These are phyloP conservation scores for Albifimbria verrucaria DNA, from an alignment of 2,329 filamentous ascomycete genomes.

Conservation along the genomic window DNA sequence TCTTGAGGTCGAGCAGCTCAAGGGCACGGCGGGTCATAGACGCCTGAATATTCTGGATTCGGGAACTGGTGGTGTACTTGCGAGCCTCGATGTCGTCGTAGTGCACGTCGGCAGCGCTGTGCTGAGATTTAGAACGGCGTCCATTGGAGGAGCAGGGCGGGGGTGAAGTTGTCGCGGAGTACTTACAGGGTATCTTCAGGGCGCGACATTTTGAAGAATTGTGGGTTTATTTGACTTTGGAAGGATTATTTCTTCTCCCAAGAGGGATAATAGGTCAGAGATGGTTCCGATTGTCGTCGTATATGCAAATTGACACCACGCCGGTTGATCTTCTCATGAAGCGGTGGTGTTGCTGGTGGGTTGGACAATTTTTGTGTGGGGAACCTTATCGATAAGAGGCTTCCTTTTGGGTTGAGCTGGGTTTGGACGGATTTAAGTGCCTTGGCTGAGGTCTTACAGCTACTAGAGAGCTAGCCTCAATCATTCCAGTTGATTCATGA, in stretches of 20 bases:
- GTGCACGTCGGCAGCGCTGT: constrained; percentile 89
- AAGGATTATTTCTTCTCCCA: not conserved
- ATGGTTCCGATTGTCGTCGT: no score
- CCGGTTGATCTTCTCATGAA: not conserved
- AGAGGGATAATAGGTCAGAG: no score
- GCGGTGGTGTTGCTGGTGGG: not conserved
- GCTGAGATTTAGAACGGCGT: constrained; percentile 20
- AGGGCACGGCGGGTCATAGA: constrained; percentile 93
- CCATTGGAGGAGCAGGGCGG: constrained; percentile 11
- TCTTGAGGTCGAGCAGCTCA: constrained; percentile 77
- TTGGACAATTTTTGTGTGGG: not conserved
- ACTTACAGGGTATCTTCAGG: constrained; percentile 89
- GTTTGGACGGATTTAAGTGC: no score
- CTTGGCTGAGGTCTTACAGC: no score
- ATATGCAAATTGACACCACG: no score
- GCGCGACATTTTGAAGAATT: constrained; percentile 74
- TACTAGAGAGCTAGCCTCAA: no score
- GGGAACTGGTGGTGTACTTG: constrained; percentile 95
- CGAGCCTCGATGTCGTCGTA: constrained; percentile 94
- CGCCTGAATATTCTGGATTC: constrained; percentile 93
- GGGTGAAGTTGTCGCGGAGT: constrained; percentile 4
- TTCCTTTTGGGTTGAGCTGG: no score
- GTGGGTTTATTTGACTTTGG: not conserved
- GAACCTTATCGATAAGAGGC: constrained; percentile 1
- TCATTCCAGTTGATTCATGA: no score